Base-by-base conservation (phyloP, 2,329 filamentous ascomycete genomes). In the Emmonsia crescens region DNA sequence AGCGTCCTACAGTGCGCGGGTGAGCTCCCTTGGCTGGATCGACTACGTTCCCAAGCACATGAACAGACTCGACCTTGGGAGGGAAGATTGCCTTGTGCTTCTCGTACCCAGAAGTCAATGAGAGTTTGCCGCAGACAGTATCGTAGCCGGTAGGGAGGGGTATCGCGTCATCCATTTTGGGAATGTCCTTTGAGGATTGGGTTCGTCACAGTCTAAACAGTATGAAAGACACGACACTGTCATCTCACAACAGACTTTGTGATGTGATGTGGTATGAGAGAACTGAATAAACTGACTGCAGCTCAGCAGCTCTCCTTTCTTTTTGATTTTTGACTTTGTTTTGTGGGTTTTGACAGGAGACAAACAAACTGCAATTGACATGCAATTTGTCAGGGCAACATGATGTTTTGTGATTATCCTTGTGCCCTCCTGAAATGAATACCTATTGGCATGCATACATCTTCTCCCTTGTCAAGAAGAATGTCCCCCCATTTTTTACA, bases 71-170 rank as follows among this genome's bases (percentile, higher is more conserved):
- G 29, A 58, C 19, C 19, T 44, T 57, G 16, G 64, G 62, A 24
- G 64, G 64, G 29, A 64, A 56, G 12, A 59, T 19, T 27, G 59
- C 62, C 9, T 61, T 59, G 60, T 62, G 60, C 12, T 62, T 36
- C 33, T 64, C 64, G 33, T 31, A 57, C 2, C 64, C 64, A 14
- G 48, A 14, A 5, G 59, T 61, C 42, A 65, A 44, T n/a, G 54
- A 21, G 27, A 65, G 46, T 14, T 61, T 60, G 16, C 64, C 64
- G n/a, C 60, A 61, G 16, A 16, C 24, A 8, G 55, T 57, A 14
- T 57, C 38, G 14, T 44, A 57, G 38, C 21, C 24, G 38, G 31
- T 33, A 33, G 40, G 14, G 36, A 40, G 40, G 40, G 21, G 14
- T 2, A 14, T 46, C 21, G 19, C 4, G 24, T 44, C 14, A 3